These are phyloP conservation scores for Thraustotheca clavata DNA, from an alignment of 352 stramenopile species.

Conservation along the genomic window DNA sequence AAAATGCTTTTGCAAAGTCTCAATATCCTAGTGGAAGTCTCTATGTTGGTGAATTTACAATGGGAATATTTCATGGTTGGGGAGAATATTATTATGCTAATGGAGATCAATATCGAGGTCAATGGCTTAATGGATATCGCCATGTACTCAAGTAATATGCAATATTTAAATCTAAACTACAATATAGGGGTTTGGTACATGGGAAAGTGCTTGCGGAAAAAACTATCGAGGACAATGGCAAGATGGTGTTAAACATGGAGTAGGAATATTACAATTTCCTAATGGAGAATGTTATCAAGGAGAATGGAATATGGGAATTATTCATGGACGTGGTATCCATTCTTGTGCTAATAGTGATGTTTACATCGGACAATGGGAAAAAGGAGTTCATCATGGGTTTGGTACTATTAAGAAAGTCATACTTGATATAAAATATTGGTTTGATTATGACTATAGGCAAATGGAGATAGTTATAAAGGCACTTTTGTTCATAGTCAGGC, in stretches of 20 bases:
- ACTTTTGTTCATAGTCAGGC: slow-evolving; percentile 49
- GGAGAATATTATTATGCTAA: slow-evolving; percentile 80
- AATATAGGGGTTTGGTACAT: slow-evolving; percentile 43
- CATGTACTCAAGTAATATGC: slow-evolving; percentile 22
- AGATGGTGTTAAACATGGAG: slow-evolving; percentile 65
- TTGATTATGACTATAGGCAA: slow-evolving; percentile 24
- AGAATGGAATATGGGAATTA: slow-evolving; percentile 66
- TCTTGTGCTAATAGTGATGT: slow-evolving; percentile 63
- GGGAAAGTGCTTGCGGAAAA: slow-evolving; percentile 39
- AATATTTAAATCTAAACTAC: background rate
- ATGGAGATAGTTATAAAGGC: slow-evolving; percentile 59
- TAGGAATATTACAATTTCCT: slow-evolving; percentile 61
- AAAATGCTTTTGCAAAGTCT: slow-evolving; percentile 52
- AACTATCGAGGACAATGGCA: slow-evolving; percentile 70
- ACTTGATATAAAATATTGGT: too few species aligned
- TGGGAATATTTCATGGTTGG: slow-evolving; percentile 55
- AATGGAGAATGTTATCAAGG: slow-evolving; percentile 84
- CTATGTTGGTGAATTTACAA: slow-evolving; percentile 64
- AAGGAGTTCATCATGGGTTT: slow-evolving; percentile 37
- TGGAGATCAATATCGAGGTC: slow-evolving; percentile 75
- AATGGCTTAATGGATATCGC: slow-evolving; percentile 66
- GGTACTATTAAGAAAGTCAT: slow-evolving; percentile 50
- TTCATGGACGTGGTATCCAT: slow-evolving; percentile 61
- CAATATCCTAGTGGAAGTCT: slow-evolving; percentile 53
- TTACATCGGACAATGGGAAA: slow-evolving; percentile 66